Percentiles rank a stretch among this genome's conserved stretches.
phyloP scores from a whole-genome alignment of 2,329 filamentous ascomycete species.

The Thielaviopsis punctulata region DNA sequence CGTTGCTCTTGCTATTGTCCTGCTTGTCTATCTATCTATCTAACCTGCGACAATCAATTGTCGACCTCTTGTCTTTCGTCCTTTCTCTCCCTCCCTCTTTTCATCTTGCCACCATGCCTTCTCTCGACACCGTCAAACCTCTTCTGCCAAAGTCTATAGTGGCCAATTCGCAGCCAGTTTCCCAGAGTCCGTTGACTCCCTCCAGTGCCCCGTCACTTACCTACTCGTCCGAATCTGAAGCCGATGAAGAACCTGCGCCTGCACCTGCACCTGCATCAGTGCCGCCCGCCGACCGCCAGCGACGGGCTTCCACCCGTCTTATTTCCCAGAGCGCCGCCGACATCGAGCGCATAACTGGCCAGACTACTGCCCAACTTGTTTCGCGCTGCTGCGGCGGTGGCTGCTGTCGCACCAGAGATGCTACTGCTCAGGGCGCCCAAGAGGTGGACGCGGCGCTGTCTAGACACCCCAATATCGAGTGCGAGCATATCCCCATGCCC shows the following conservation, averaged over 20 bases:
- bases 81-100: neutral
- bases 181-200: slow-evolving; percentile 24
- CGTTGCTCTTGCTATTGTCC: neutral
- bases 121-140: slow-evolving; percentile 18
- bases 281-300: slow-evolving; percentile 27
- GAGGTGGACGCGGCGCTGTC: neutral
- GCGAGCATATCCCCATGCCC: slow-evolving; percentile 40
- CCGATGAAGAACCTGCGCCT: slow-evolving; percentile 33
- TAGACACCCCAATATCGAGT: slow-evolving; percentile 15
- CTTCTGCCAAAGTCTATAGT: slow-evolving; percentile 18
- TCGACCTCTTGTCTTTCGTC: neutral
- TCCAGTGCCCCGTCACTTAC: slow-evolving; percentile 44
- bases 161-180: slow-evolving; percentile 21
- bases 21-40: neutral
- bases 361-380: slow-evolving; percentile 43
- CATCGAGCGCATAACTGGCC: slow-evolving; percentile 45
- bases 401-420: slow-evolving; percentile 38
- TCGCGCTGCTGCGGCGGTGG: slow-evolving; percentile 47
- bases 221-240: slow-evolving; percentile 45
- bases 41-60: neutral
- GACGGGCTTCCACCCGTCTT: slow-evolving; percentile 52
- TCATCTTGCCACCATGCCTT: slow-evolving; percentile 7
- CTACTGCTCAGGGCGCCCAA: slow-evolving; percentile 28
- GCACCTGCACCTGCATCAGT: slow-evolving; percentile 24
- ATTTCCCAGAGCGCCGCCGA: slow-evolving; percentile 46